Evolutionary conservation across 2,329 filamentous ascomycete genomes (phyloP), one percentile per base, ranked within the genome.

Genomic region (Zymoseptoria ardabiliae): DNA sequence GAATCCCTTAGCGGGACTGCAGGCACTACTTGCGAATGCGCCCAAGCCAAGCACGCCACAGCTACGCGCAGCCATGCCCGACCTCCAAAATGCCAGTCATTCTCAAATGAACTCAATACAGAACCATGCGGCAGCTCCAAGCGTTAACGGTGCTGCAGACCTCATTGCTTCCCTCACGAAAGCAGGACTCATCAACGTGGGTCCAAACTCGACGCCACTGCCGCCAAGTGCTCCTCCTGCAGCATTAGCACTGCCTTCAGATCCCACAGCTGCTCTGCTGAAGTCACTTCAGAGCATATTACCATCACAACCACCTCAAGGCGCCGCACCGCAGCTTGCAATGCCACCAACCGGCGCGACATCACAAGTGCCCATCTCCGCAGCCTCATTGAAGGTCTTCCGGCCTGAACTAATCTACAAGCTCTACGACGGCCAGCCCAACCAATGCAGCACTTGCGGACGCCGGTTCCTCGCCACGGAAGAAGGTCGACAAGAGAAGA

Each of bases 361-460:
- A 45, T 45, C 35, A 45, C 58, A 61, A 5, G 66, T 71, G 17
- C 67, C 70, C 5, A 63, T 72, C 13, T 67, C 65, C 23, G 63
- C 71, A 21, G 63, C 70, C 3, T 61, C 66, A 5, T 63, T 74
- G 64, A 72, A 71, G 53, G 63, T 59, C 68, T 87, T 86, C 64
- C 89, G 90, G 17, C 87, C 88, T 13, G 83, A 91, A 65, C 78
- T 96, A 13, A 80, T 96, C 7, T 79, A 85, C 19, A 81, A 80
- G 19, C 82, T 97, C 8, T 93, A 96, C 71, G 90, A 93, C 61
- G 85, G 87, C 20, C 84, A 91, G 48, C 90, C 93, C 0, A 89
- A 91, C 60, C 89, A 92, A 58, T 99, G 94, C 73, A 90, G 88
- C 11, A 93, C 93, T 60, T 99, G 94, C 72, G 94, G 93, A 22